These are phyloP conservation scores for Raddia guianensis DNA, from an alignment of 176 grass and related monocot genomes.

Conservation along the genomic window DNA sequence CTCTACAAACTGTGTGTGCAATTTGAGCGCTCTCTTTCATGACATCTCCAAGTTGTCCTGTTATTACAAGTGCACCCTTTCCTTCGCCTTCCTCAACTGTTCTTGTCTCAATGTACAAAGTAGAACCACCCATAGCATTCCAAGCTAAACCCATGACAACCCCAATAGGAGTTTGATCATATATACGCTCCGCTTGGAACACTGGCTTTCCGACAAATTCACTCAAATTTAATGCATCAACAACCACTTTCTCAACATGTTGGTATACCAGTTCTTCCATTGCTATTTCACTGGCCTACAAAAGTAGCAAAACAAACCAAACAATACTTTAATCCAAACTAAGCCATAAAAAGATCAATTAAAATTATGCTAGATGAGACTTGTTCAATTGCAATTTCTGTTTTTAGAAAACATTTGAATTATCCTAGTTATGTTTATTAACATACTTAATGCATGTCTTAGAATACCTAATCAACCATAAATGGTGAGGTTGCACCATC, in stretches of 20 bases:
- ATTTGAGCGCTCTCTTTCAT: constrained; percentile 99
- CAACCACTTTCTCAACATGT: constrained; percentile 61
- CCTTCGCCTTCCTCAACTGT: constrained; percentile 82
- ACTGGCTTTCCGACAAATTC: constrained; percentile 97
- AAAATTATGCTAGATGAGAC: constrained; percentile 6
- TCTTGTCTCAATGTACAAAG: constrained; percentile 78
- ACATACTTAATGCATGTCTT: neutral
- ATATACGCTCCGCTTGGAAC: constrained; percentile 94
- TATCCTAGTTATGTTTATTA: neutral
- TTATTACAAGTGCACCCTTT: constrained; percentile 81
- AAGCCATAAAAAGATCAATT: neutral
- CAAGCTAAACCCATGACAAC: constrained; percentile 98
- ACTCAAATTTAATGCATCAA: constrained; percentile 71
- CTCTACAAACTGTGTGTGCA: constrained; percentile 81
- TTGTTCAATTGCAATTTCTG: constrained; percentile 3
- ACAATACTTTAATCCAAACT: neutral
- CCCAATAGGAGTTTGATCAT: constrained; percentile 87
- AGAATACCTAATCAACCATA: constrained; percentile 11
- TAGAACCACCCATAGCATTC: constrained; percentile 93
- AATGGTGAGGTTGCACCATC: neutral
- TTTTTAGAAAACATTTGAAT: neutral
- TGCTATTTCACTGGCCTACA: constrained; percentile 42
- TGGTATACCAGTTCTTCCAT: constrained; percentile 41
- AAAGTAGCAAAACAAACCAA: constrained; percentile 11
- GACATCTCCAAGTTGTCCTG: constrained; percentile 94